Percentiles rank a stretch among this genome's conserved stretches.
Evolutionary conservation across 2,329 filamentous ascomycete species (phyloP).

Genomic region (Fusarium sp.): DNA sequence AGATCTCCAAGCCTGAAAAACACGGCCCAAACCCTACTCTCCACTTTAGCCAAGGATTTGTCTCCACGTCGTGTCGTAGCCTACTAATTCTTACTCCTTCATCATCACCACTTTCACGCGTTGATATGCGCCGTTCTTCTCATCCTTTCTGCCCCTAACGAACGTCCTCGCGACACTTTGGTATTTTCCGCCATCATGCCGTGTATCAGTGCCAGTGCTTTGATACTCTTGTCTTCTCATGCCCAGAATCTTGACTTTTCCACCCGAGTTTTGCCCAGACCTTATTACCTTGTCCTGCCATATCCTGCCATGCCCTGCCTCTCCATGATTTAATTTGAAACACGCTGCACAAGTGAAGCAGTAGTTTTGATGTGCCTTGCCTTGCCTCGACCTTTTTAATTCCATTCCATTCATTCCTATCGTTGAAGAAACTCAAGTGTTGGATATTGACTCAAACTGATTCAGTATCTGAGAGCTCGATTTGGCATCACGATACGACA

Average conservation of each 20-base stretch:
- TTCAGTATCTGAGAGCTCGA: neutral
- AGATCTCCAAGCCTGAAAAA: conserved; percentile 1
- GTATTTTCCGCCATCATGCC: neutral
- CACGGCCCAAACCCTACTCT: conserved; percentile 17
- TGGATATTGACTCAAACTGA: neutral
- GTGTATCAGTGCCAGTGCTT: conserved; percentile 22
- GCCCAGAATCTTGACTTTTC: neutral
- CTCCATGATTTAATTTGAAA: neutral
- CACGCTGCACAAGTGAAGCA: neutral
- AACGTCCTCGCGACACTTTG: neutral
- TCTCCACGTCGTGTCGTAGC: conserved; percentile 27
- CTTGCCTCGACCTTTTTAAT: neutral
- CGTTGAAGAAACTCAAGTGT: neutral
- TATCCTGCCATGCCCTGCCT: neutral
- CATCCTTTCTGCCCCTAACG: neutral
- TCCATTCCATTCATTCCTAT: neutral
- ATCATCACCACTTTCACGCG: conserved; percentile 34
- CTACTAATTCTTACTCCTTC: conserved; percentile 37
- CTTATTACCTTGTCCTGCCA: neutral
- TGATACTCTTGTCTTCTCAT: conserved; percentile 1
- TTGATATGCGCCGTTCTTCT: neutral
- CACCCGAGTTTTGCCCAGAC: neutral
- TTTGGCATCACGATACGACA: neutral
- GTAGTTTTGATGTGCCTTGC: neutral
- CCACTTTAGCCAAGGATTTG: conserved; percentile 32